phyloP scores from a whole-genome alignment of 1,284 basidiomycete genomes.

The Agroathelia rolfsii region DNA sequence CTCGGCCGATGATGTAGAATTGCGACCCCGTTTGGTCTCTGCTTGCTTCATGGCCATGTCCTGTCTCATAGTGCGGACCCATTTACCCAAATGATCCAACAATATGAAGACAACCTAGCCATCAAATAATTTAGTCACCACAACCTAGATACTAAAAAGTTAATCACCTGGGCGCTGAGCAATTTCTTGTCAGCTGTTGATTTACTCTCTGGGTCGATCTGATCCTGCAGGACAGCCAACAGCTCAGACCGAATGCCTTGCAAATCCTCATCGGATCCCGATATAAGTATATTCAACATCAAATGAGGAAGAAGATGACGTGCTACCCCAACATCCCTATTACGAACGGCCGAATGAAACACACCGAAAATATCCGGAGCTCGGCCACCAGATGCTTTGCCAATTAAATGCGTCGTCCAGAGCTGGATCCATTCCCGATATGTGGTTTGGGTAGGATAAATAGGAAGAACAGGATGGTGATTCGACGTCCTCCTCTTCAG shows the following conservation, averaged over 20 bases:
- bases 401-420: slow-evolving; percentile 85
- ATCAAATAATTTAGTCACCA: slow-evolving; percentile 1
- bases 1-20: slow-evolving; percentile 32
- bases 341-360: slow-evolving; percentile 72
- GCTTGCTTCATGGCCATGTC: slow-evolving; percentile 40
- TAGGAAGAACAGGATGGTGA: slow-evolving; percentile 38
- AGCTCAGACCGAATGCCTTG: slow-evolving; percentile 72
- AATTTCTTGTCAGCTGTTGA: slow-evolving; percentile 70
- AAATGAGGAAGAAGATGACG: slow-evolving; percentile 89
- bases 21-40: slow-evolving; percentile 38
- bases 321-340: slow-evolving; percentile 87
- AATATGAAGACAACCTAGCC: slow-evolving; percentile 83
- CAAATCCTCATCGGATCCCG: slow-evolving; percentile 55
- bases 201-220: slow-evolving; percentile 54
- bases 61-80: slow-evolving; percentile 67
- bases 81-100: slow-evolving; percentile 91
- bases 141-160: background rate
- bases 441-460: slow-evolving; percentile 69
- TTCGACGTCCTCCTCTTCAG: too few relatives aligned
- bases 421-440: slow-evolving; percentile 95
- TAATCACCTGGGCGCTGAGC: slow-evolving; percentile 79
- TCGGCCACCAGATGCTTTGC: slow-evolving; percentile 42
- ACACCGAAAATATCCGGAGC: slow-evolving; percentile 70
- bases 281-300: slow-evolving; percentile 79
- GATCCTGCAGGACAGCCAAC: slow-evolving; percentile 77